Percentiles rank a stretch among this genome's conserved stretches.
Evolutionary conservation across 2,329 filamentous ascomycete species (phyloP).

Genomic region (Zymoseptoria brevis): DNA sequence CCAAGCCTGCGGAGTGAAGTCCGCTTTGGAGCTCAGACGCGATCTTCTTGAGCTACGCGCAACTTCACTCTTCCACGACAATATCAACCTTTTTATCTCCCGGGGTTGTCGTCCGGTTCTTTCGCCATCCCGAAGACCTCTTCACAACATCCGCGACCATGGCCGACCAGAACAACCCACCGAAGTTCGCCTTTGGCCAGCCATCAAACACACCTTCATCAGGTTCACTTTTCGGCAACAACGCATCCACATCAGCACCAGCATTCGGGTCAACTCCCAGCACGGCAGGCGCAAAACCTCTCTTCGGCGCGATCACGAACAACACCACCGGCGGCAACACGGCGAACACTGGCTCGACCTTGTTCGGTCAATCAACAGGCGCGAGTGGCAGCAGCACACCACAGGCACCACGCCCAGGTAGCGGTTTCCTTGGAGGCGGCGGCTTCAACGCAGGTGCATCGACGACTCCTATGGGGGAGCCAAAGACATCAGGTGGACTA

Average conservation of each 20-base stretch:
- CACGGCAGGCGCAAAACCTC: slow-evolving; percentile 1
- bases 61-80: slow-evolving; percentile 4
- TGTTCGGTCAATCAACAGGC: slow-evolving; percentile 1
- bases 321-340: neutral
- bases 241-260: slow-evolving; percentile 1
- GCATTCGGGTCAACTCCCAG: neutral
- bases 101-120: neutral
- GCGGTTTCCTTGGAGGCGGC: slow-evolving; percentile 10
- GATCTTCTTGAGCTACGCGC: neutral
- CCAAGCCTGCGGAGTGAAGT: neutral
- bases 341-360: neutral
- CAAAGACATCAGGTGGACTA: slow-evolving; percentile 11
- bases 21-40: neutral
- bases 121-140: neutral
- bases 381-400: slow-evolving; percentile 16
- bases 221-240: slow-evolving; percentile 4
- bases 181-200: slow-evolving; percentile 11
- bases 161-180: slow-evolving; percentile 13
- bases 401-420: slow-evolving; percentile 10
- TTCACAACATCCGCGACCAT: slow-evolving; percentile 6
- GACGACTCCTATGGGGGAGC: slow-evolving; percentile 18
- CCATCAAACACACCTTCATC: neutral
- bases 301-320: slow-evolving; percentile 1
- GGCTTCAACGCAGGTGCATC: slow-evolving; percentile 11
- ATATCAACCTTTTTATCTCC: neutral